Base-by-base conservation (phyloP, 1,284 basidiomycete genomes). In the Sporisorium graminicola region DNA sequence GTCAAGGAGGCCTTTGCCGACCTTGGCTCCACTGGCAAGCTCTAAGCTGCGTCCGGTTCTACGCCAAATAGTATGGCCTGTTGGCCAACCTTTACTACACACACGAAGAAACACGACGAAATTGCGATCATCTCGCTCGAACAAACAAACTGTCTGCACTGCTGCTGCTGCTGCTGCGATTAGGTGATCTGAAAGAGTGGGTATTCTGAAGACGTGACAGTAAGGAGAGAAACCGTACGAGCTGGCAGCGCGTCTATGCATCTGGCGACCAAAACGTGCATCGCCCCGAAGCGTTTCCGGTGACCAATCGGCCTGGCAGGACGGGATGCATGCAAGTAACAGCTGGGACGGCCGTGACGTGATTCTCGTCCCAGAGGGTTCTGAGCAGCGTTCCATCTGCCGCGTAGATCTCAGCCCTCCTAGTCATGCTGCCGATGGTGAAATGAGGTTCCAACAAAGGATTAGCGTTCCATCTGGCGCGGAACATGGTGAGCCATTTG, bases 1-100 rank as follows among this genome's bases (percentile, higher is more conserved):
- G 94, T 96, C 88, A 93, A 94, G 88, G 92, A 93, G 87, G 95
- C 97, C 40, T 95, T 94, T 88, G 80, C 87, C 50, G 95, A 99
- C 87, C 90, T 99, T 75, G 93, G 93, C 79, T 80, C 82, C 24
- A 64, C 58, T 5, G 75, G 75, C 64, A 65, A 82, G 72, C 82
- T 85, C 64, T 85, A 77, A 80, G 31, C 31, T 33, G 50, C 5
- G 10, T 1, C 22, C 13, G 12, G 8, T 4, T 18, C 40, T 20
- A 6, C n/a, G 8, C 40, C 8, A n/a, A 43, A 43, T 43, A 5
- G 33, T 20, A 29, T 1, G 6, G 14, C 14, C 16, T 26, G 26
- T 24, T 33, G 22, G 52, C 13, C 35, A 22, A 22, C 16, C n/a
- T n/a, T 2, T 22, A n/a, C 13, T 14, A 37, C 22, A 37, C 16